Conservation (phyloP, 129 eudicot species). For the Deinandra increscens region DNA sequence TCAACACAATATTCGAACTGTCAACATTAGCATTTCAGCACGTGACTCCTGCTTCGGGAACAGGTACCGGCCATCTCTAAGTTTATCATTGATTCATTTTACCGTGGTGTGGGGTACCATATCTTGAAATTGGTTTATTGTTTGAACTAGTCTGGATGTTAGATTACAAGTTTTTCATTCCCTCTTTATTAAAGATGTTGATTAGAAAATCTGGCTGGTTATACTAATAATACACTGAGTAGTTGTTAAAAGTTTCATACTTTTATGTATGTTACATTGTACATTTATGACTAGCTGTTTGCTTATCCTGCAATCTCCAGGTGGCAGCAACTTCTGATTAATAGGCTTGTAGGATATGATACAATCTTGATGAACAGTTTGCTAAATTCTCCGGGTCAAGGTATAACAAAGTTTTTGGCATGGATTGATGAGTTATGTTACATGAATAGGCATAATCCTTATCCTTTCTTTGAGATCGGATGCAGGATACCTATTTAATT, state of each 20-base stretch:
- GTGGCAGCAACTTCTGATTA: constrained; percentile 99
- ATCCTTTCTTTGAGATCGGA: constrained; percentile 10
- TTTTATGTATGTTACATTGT: background rate
- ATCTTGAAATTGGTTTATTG: background rate
- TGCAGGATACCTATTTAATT: constrained; percentile 96
- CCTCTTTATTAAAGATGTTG: background rate
- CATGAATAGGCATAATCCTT: constrained; percentile 3
- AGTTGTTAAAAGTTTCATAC: background rate
- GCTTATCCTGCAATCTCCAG: constrained; percentile 39
- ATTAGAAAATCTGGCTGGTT: constrained; percentile 17
- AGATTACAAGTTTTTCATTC: background rate
- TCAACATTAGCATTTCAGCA: constrained; percentile 87
- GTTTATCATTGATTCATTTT: constrained; percentile 6
- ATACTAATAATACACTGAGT: constrained; percentile 8
- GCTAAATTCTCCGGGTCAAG: constrained; percentile 87
- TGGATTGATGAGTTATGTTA: background rate
- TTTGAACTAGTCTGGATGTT: constrained; percentile 1
- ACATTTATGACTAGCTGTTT: constrained; percentile 6
- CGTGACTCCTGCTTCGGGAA: constrained; percentile 95
- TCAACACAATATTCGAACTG: constrained; percentile 71
- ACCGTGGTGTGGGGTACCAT: constrained; percentile 1
- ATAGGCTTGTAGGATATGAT: constrained; percentile 94
- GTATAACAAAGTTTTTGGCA: constrained; percentile 34
- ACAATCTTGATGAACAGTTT: constrained; percentile 96
- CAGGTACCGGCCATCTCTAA: constrained; percentile 46